Conservation (phyloP, 192 early-diverging fungal species). For the Oehlia diaphana region DNA sequence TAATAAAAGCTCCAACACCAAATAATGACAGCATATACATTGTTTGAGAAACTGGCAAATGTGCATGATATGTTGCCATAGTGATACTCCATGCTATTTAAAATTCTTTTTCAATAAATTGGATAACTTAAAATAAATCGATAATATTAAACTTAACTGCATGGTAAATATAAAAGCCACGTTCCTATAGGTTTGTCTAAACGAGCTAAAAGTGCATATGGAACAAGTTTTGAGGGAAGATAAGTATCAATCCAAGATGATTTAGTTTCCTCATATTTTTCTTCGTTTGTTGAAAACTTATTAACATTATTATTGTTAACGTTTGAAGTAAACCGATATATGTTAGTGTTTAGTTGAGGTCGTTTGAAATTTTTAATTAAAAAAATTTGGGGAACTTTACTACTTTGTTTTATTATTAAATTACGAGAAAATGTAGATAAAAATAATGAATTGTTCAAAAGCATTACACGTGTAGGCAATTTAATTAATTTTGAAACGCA, state of each 20-base stretch:
- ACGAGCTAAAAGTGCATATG: slow-evolving; percentile 74
- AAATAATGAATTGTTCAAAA: not conserved
- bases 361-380: not conserved
- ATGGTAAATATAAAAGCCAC: slow-evolving; percentile 90
- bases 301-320: not conserved
- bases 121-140: not conserved
- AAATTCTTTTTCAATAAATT: slow-evolving; percentile 12
- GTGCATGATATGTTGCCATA: slow-evolving; percentile 63
- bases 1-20: slow-evolving; percentile 81
- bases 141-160: slow-evolving; percentile 51
- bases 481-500: not conserved
- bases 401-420: not conserved
- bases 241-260: slow-evolving; percentile 49
- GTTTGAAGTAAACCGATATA: not conserved
- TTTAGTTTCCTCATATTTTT: slow-evolving; percentile 10
- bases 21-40: slow-evolving; percentile 75
- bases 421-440: not conserved
- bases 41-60: slow-evolving; percentile 54
- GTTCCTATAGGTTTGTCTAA: slow-evolving; percentile 93
- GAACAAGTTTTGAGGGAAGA: slow-evolving; percentile 54
- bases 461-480: not conserved
- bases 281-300: not conserved
- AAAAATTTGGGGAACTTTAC: not conserved
- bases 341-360: not conserved
- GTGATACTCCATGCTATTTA: slow-evolving; percentile 69